Conservation (phyloP, 2,329 filamentous ascomycete species). For the Venturia oleaginea region DNA sequence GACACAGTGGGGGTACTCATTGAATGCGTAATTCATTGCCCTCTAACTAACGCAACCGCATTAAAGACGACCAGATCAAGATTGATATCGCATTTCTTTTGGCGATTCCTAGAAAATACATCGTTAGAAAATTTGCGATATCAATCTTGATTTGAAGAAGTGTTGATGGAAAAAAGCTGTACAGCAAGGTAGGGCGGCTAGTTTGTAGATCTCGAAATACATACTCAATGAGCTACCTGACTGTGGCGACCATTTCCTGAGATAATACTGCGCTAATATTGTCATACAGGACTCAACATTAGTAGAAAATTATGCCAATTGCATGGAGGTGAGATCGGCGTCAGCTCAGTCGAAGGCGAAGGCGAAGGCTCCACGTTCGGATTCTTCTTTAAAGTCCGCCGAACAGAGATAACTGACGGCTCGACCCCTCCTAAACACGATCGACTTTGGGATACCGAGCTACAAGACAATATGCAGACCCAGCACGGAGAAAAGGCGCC, state of each 20-base stretch:
- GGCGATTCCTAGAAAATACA: no score
- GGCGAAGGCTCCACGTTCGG: constrained; percentile 56
- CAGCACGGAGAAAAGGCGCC: constrained; percentile 16
- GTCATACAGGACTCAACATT: constrained; percentile 49
- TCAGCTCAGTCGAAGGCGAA: constrained; percentile 47
- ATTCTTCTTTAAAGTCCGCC: constrained; percentile 49
- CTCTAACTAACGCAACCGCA: no score
- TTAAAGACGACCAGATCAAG: no score
- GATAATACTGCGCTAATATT: not conserved
- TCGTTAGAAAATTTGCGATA: no score
- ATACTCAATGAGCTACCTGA: no score
- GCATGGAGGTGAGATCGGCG: constrained; percentile 62
- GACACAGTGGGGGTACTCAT: no score
- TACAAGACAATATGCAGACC: constrained; percentile 15
- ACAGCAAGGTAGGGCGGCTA: no score
- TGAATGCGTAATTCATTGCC: no score
- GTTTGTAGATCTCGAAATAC: no score
- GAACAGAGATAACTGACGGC: constrained; percentile 18
- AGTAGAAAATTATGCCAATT: constrained; percentile 57
- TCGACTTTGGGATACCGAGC: constrained; percentile 20
- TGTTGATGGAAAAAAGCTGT: no score
- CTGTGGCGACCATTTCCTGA: not conserved
- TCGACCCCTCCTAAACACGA: constrained; percentile 17
- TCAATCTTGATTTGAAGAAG: not conserved
- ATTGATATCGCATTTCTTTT: no score